These are phyloP conservation scores for Berberis vulgaris DNA, from an alignment of 164 flowering plant genomes.

Conservation along the genomic window DNA sequence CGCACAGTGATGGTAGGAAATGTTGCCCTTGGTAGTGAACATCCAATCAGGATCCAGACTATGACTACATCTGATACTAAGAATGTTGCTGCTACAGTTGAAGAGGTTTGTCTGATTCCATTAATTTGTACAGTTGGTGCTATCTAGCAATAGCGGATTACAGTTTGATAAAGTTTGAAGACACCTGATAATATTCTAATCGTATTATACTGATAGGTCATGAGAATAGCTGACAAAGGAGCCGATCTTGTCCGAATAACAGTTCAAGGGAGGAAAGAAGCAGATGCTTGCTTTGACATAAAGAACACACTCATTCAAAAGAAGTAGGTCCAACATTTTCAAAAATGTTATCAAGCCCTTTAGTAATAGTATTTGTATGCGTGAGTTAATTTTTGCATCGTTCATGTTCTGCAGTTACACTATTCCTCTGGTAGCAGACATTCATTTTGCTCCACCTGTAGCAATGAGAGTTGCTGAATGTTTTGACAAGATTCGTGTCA, in stretches of 20 bases:
- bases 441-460: slow-evolving; percentile 93
- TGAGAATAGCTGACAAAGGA: slow-evolving; percentile 92
- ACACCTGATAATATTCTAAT: slow-evolving; percentile 5
- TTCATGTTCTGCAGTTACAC: slow-evolving; percentile 58
- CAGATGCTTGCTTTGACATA: slow-evolving; percentile 94
- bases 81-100: slow-evolving; percentile 84
- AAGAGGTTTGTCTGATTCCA: slow-evolving; percentile 44
- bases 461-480: slow-evolving; percentile 95
- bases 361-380: not conserved
- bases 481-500: slow-evolving; percentile 95
- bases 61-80: slow-evolving; percentile 97
- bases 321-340: slow-evolving; percentile 40
- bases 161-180: not conserved
- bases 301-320: slow-evolving; percentile 87
- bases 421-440: slow-evolving; percentile 96
- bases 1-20: slow-evolving; percentile 91
- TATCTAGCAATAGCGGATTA: not conserved
- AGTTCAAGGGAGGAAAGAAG: slow-evolving; percentile 96
- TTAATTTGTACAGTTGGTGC: not conserved
- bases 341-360: not conserved
- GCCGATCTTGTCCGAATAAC: slow-evolving; percentile 95
- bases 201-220: slow-evolving; percentile 43
- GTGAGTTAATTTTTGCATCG: not conserved
- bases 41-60: slow-evolving; percentile 92
- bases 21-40: slow-evolving; percentile 95